These are phyloP conservation scores for Lagerstroemia speciosa DNA, from an alignment of 345 rosid genomes.

Conservation along the genomic window DNA sequence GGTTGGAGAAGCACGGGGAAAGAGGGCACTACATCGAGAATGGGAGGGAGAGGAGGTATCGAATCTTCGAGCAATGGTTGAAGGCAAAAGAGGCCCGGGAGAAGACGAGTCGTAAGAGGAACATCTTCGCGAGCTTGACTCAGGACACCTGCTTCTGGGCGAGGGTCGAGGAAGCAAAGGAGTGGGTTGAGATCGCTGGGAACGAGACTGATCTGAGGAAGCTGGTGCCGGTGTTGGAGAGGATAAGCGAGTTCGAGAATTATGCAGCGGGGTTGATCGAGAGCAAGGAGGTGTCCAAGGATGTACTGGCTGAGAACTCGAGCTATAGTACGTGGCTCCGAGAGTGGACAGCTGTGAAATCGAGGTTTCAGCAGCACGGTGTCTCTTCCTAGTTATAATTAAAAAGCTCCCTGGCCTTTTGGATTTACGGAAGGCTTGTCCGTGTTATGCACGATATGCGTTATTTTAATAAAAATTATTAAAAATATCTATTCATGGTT, in stretches of 20 bases:
- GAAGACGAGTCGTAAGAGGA: not conserved
- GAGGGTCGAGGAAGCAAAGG: constrained; percentile 58
- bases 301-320: constrained; percentile 53
- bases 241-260: constrained; percentile 25
- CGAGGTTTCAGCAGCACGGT: no score
- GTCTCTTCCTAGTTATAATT: no score
- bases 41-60: constrained; percentile 67
- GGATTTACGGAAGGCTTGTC: no score
- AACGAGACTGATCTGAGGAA: constrained; percentile 25
- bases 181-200: constrained; percentile 30
- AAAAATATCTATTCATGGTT: no score
- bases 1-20: constrained; percentile 12
- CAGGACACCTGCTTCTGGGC: constrained; percentile 94
- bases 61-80: constrained; percentile 66
- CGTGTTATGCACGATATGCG: no score
- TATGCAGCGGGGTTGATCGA: constrained; percentile 30
- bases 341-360: constrained; percentile 29
- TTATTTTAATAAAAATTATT: no score
- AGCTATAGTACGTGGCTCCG: constrained; percentile 54
- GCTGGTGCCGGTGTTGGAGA: constrained; percentile 18
- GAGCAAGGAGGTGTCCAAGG: constrained; percentile 50
- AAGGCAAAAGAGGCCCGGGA: constrained; percentile 6
- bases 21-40: constrained; percentile 40
- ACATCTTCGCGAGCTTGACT: constrained; percentile 42
- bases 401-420: no score